These are phyloP conservation scores for Leishmania turanica DNA, from an alignment of 208 protist genomes.

Conservation along the genomic window DNA sequence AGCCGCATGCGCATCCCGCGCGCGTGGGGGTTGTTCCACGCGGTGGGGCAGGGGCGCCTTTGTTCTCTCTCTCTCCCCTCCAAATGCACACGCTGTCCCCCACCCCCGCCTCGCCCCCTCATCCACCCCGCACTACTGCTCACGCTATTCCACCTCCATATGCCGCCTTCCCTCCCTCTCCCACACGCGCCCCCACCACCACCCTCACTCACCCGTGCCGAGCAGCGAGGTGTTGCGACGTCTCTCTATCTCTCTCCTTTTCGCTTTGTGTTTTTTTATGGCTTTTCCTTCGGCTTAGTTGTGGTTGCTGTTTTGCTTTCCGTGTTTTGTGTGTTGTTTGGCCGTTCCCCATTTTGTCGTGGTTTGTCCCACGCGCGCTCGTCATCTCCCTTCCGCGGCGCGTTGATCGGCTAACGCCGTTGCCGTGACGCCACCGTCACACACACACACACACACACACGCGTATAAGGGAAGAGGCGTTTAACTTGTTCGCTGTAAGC, in stretches of 20 bases:
- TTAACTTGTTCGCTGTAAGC: no score
- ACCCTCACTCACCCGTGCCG: background rate
- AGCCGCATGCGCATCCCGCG: background rate
- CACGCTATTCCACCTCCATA: background rate
- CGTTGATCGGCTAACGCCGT: background rate
- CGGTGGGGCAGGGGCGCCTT: background rate
- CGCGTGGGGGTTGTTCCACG: background rate
- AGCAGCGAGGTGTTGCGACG: background rate
- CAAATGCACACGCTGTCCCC: background rate
- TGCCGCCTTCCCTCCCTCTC: constrained; percentile 13
- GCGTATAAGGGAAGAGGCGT: background rate
- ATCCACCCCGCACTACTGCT: background rate
- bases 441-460: no score
- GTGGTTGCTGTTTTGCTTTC: no score
- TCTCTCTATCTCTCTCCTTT: background rate
- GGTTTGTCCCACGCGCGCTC: background rate
- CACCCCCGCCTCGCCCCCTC: no score
- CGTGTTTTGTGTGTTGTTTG: no score
- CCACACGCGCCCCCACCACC: background rate
- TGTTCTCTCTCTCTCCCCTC: no score
- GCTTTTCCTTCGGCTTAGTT: no score
- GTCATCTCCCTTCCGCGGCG: background rate
- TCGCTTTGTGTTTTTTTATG: background rate
- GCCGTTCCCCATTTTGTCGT: no score
- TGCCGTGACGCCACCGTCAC: background rate